These are phyloP conservation scores for Lachancea lanzarotensis DNA, from an alignment of 805 yeast genomes.

Conservation along the genomic window DNA sequence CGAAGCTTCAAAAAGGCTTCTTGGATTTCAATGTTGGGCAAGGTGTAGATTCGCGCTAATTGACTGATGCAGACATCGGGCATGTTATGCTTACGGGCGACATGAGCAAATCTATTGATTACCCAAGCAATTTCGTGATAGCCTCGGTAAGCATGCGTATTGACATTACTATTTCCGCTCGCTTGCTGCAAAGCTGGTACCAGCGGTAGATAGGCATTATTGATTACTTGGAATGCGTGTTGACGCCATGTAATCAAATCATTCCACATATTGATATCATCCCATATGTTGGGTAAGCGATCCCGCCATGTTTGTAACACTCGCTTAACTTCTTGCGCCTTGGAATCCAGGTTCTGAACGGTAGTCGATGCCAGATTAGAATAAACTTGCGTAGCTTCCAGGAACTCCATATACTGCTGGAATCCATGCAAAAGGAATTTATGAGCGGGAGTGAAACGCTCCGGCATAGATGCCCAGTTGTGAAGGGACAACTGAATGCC, in stretches of 20 bases:
- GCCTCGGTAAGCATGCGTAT: slow-evolving; percentile 94
- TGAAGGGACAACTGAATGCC: slow-evolving; percentile 89
- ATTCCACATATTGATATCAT: slow-evolving; percentile 95
- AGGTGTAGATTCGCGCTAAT: slow-evolving; percentile 84
- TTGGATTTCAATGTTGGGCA: slow-evolving; percentile 96
- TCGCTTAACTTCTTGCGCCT: slow-evolving; percentile 89
- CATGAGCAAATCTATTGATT: slow-evolving; percentile 95
- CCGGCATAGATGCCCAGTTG: slow-evolving; percentile 89
- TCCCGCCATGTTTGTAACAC: slow-evolving; percentile 98
- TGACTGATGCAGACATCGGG: slow-evolving; percentile 94
- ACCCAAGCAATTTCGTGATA: slow-evolving; percentile 99
- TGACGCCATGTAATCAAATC: slow-evolving; percentile 98
- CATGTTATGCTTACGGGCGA: slow-evolving; percentile 94
- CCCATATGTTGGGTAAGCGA: slow-evolving; percentile 93
- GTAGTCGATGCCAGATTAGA: slow-evolving; percentile 82
- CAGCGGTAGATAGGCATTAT: slow-evolving; percentile 88
- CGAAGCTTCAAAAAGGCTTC: slow-evolving; percentile 93
- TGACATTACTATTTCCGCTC: slow-evolving; percentile 61
- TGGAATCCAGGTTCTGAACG: slow-evolving; percentile 84
- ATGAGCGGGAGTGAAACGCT: slow-evolving; percentile 71
- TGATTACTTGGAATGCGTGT: slow-evolving; percentile 94
- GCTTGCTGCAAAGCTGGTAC: slow-evolving; percentile 76
- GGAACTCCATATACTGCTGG: slow-evolving; percentile 94
- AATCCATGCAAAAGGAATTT: slow-evolving; percentile 85
- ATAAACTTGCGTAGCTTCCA: slow-evolving; percentile 95